phyloP scores from a whole-genome alignment of 768 basidiomycete genomes.

The Auricularia sp. region DNA sequence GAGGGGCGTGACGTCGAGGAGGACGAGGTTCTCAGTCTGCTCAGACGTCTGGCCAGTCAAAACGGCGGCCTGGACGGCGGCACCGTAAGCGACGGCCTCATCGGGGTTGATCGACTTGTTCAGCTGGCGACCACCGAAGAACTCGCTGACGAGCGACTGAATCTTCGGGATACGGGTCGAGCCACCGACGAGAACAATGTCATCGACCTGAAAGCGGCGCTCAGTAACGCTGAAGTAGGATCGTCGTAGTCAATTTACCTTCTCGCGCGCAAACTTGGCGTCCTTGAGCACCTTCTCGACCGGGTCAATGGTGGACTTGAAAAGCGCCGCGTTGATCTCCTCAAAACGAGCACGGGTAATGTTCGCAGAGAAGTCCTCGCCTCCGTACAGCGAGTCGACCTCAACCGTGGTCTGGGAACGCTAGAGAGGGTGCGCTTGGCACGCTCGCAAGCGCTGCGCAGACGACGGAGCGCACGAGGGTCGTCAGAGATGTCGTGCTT shows the following conservation, averaged over 20 bases:
- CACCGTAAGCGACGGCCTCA: constrained; percentile 97
- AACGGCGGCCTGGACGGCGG: constrained; percentile 96
- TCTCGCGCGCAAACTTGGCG: constrained; percentile 94
- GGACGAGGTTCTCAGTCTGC: constrained; percentile 91
- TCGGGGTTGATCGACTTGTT: constrained; percentile 99
- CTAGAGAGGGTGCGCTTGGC: constrained; percentile 98
- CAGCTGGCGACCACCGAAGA: constrained; percentile 97
- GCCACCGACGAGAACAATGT: constrained; percentile 95
- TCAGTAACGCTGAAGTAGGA: too few relatives aligned
- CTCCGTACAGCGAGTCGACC: constrained; percentile 96
- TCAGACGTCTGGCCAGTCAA: constrained; percentile 96
- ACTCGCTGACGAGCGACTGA: constrained; percentile 94
- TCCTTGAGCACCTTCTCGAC: constrained; percentile 98
- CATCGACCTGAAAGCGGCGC: constrained; percentile 47
- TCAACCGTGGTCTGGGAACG: constrained; percentile 91
- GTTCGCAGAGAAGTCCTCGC: constrained; percentile 96
- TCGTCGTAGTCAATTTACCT: constrained; percentile 36
- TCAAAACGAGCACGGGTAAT: constrained; percentile 98
- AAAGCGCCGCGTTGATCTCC: constrained; percentile 89
- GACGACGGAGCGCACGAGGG: constrained; percentile 91
- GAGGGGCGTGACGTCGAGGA: constrained; percentile 86
- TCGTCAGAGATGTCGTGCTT: constrained; percentile 93
- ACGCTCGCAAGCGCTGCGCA: constrained; percentile 95
- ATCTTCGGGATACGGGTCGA: constrained; percentile 98
- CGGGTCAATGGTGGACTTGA: constrained; percentile 86